phyloP scores from a whole-genome alignment of 2,329 filamentous ascomycete species.

The Helotiales sp. region DNA sequence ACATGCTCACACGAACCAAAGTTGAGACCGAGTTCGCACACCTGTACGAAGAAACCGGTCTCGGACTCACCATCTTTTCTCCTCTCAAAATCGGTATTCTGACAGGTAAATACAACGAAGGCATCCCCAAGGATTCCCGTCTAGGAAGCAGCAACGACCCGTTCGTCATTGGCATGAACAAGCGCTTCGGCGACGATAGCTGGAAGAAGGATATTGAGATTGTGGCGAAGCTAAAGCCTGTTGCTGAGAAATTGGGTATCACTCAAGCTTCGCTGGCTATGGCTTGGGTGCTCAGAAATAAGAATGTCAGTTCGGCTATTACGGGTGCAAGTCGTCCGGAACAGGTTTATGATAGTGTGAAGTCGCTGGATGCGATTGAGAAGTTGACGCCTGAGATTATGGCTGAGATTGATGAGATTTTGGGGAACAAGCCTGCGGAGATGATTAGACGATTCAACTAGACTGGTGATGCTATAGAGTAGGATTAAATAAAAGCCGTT shows the following conservation, averaged over 20 bases:
- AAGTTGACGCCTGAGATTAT: constrained; percentile 64
- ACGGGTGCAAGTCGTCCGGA: constrained; percentile 61
- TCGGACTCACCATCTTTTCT: constrained; percentile 67
- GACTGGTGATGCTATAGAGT: neutral
- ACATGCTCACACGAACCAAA: constrained; percentile 63
- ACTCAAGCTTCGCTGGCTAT: constrained; percentile 55
- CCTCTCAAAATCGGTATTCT: constrained; percentile 65
- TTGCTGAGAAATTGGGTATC: constrained; percentile 60
- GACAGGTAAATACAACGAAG: constrained; percentile 70
- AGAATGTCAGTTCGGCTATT: constrained; percentile 65
- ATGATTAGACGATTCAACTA: constrained; percentile 34
- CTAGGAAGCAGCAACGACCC: constrained; percentile 59
- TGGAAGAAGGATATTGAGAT: constrained; percentile 63
- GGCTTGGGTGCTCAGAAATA: constrained; percentile 67
- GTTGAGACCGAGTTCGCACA: constrained; percentile 68
- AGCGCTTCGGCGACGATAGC: constrained; percentile 51
- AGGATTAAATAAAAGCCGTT: neutral
- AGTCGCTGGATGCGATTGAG: constrained; percentile 56
- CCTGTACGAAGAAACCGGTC: constrained; percentile 63
- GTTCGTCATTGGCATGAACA: constrained; percentile 51
- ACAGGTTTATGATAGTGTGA: constrained; percentile 65
- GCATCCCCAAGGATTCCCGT: constrained; percentile 63
- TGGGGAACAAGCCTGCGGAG: constrained; percentile 61
- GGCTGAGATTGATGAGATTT: constrained; percentile 62
- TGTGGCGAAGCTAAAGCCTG: constrained; percentile 62